Conservation (phyloP, 2,329 filamentous ascomycete species). For the Chrysoporthe puriensis region DNA sequence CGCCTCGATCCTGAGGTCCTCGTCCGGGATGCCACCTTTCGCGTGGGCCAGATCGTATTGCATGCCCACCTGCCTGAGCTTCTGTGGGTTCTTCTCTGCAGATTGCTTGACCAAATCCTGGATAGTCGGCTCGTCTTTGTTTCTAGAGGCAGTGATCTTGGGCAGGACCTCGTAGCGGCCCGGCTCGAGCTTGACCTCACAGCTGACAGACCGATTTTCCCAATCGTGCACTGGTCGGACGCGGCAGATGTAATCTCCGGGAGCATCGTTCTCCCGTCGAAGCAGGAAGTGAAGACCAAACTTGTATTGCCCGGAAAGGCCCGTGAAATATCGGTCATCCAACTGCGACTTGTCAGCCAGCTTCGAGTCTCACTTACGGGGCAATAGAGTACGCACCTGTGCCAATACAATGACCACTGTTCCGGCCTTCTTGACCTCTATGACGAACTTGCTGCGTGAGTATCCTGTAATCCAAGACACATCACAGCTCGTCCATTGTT, state of each 20-base stretch:
- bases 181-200: conserved; percentile 71
- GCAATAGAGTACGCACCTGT: conserved; percentile 33
- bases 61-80: conserved; percentile 62
- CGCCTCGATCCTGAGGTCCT: conserved; percentile 45
- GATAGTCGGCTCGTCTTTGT: conserved; percentile 50
- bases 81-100: conserved; percentile 57
- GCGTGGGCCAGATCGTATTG: conserved; percentile 65
- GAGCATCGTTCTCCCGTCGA: conserved; percentile 35
- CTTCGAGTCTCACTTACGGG: neutral
- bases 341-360: conserved; percentile 37
- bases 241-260: conserved; percentile 40
- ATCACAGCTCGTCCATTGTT: conserved; percentile 48
- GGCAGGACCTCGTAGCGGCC: conserved; percentile 71
- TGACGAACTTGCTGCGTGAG: conserved; percentile 47
- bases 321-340: conserved; percentile 50
- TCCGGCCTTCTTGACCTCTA: conserved; percentile 46
- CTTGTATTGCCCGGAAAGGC: conserved; percentile 49
- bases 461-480: conserved; percentile 52
- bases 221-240: conserved; percentile 40
- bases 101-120: conserved; percentile 61
- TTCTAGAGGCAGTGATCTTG: conserved; percentile 63
- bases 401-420: conserved; percentile 48
- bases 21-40: conserved; percentile 57
- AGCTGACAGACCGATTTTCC: conserved; percentile 67
- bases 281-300: conserved; percentile 50